phyloP scores from a whole-genome alignment of 129 eudicot genomes.

The Helianthus tuberosus region DNA sequence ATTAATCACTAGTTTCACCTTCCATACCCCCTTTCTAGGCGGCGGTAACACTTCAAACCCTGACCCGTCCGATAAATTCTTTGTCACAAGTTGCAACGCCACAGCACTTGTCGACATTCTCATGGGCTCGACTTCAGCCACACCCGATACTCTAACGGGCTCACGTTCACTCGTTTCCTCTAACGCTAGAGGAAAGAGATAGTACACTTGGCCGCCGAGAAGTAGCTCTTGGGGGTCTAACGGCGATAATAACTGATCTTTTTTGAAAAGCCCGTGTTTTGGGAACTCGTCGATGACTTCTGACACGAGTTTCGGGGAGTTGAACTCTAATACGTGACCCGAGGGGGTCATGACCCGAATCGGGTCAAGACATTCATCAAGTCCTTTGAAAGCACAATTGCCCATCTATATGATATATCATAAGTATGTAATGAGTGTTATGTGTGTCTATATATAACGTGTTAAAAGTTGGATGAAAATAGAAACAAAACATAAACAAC shows the following conservation, averaged over 20 bases:
- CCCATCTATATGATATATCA: conserved; percentile 49
- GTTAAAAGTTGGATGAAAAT: conserved; percentile 25
- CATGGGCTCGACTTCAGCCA: conserved; percentile 15
- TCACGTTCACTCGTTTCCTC: conserved; percentile 9
- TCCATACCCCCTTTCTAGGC: conserved; percentile 69
- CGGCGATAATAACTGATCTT: conserved; percentile 25
- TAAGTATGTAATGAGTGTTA: conserved; percentile 5
- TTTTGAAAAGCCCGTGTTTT: conserved; percentile 48
- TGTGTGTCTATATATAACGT: conserved; percentile 15
- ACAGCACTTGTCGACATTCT: conserved; percentile 49
- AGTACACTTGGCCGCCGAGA: conserved; percentile 45
- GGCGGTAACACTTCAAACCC: conserved; percentile 58
- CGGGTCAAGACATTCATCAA: conserved; percentile 24
- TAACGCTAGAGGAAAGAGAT: conserved; percentile 49
- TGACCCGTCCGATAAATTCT: conserved; percentile 40
- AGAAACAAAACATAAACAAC: conserved; percentile 14
- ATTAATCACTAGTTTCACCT: conserved; percentile 65
- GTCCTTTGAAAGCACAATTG: conserved; percentile 59
- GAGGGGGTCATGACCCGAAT: conserved; percentile 50
- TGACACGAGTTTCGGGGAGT: conserved; percentile 49
- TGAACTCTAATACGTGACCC: conserved; percentile 41
- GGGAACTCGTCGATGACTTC: conserved; percentile 50
- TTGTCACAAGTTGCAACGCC: conserved; percentile 44
- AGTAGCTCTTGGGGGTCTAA: conserved; percentile 45
- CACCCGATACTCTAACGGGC: neutral